phyloP scores from a whole-genome alignment of 345 rosid species.

The Hibiscus trionum region DNA sequence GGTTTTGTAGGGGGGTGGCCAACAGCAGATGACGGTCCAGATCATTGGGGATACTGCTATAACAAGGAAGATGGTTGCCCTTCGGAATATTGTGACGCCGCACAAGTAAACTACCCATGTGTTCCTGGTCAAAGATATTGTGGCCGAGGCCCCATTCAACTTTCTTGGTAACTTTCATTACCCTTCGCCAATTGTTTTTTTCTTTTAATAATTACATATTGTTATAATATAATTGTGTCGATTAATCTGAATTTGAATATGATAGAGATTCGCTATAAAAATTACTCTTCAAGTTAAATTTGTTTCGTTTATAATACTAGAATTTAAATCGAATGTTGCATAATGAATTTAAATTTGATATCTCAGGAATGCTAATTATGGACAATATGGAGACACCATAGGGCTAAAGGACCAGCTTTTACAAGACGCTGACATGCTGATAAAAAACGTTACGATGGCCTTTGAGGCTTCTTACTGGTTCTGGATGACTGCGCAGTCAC shows the following conservation, averaged over 20 bases:
- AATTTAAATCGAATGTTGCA: background rate
- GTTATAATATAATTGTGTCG: background rate
- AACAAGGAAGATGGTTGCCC: slow-evolving; percentile 34
- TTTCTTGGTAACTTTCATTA: slow-evolving; percentile 29
- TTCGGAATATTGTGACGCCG: slow-evolving; percentile 24
- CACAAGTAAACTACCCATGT: slow-evolving; percentile 32
- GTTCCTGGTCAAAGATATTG: slow-evolving; percentile 48
- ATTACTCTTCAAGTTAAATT: too few relatives aligned
- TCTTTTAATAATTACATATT: background rate
- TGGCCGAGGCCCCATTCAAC: slow-evolving; percentile 58
- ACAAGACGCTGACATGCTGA: too few relatives aligned
- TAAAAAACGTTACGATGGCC: too few relatives aligned
- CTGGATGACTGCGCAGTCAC: too few relatives aligned
- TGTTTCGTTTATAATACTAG: too few relatives aligned
- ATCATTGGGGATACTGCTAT: slow-evolving; percentile 60
- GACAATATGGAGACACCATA: too few relatives aligned
- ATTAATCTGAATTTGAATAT: background rate
- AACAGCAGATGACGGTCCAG: slow-evolving; percentile 51
- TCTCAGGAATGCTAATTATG: slow-evolving; percentile 29
- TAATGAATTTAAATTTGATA: background rate
- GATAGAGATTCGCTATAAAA: too few relatives aligned
- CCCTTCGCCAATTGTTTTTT: background rate
- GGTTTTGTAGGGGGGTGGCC: slow-evolving; percentile 19
- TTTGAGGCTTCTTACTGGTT: too few relatives aligned
- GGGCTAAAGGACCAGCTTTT: too few relatives aligned